phyloP scores from a whole-genome alignment of 1,284 basidiomycete species.

The Ganoderma boninense region DNA sequence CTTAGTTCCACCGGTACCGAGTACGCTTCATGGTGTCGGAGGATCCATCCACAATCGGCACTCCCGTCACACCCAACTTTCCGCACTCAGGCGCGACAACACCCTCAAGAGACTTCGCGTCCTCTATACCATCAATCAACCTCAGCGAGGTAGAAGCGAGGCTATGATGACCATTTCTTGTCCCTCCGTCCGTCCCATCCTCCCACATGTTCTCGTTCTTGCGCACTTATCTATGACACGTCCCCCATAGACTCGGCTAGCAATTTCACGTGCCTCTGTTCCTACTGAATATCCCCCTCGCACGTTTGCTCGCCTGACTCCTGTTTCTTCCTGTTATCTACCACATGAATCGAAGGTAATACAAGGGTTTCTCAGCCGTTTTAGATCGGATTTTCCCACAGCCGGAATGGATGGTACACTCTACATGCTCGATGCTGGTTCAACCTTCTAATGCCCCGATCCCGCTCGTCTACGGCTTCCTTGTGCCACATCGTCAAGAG shows the following conservation, averaged over 20 bases:
- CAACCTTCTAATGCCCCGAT: background rate
- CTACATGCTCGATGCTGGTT: constrained; percentile 8
- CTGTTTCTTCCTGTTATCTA: constrained; percentile 16
- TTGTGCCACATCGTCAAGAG: background rate
- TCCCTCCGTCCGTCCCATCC: background rate
- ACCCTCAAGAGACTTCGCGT: constrained; percentile 32
- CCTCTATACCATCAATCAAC: constrained; percentile 39
- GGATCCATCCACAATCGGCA: constrained; percentile 64
- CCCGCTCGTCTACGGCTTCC: background rate
- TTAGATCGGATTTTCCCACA: constrained; percentile 18
- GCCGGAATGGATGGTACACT: constrained; percentile 14
- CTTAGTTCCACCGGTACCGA: constrained; percentile 80
- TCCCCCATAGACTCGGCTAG: constrained; percentile 25
- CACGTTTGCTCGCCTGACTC: background rate
- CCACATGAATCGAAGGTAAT: constrained; percentile 24
- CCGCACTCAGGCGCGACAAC: constrained; percentile 43
- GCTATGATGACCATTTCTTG: constrained; percentile 16
- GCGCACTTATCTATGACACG: constrained; percentile 12
- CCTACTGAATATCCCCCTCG: background rate
- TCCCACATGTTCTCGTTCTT: constrained; percentile 1
- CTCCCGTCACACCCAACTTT: constrained; percentile 67
- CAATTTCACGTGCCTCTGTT: constrained; percentile 12
- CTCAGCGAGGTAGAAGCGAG: constrained; percentile 50
- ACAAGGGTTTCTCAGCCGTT: constrained; percentile 15
- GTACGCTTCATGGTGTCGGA: constrained; percentile 75